Evolutionary conservation across 73 alveolate species (phyloP).

Genomic region (Halteria grandinella): DNA sequence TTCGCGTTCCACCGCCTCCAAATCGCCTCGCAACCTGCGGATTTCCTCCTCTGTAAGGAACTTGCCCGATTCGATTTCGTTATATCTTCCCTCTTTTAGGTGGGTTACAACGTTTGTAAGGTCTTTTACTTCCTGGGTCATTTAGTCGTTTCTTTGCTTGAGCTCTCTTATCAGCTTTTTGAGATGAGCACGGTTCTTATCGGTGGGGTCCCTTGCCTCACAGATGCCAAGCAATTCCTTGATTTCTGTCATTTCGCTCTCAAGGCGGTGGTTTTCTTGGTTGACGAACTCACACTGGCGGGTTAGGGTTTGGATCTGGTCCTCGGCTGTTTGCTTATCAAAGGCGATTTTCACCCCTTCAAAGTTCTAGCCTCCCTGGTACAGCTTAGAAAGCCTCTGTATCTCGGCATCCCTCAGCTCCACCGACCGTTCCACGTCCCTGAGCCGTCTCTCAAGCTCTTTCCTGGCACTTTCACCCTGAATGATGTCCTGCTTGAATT

Average conservation of each 20-base stretch:
- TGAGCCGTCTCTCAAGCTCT: not conserved
- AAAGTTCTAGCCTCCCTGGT: conserved; percentile 43
- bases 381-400: conserved; percentile 7
- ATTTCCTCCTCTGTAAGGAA: conserved; percentile 15
- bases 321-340: conserved; percentile 30
- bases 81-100: not conserved
- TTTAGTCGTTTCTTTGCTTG: conserved; percentile 44
- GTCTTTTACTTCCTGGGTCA: conserved; percentile 17
- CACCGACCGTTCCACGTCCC: conserved; percentile 5
- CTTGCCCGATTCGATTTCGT: not conserved
- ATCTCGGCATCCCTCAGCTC: conserved; percentile 51
- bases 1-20: conserved; percentile 23
- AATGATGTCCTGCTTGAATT: conserved; percentile 40
- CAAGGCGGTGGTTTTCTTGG: conserved; percentile 42
- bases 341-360: conserved; percentile 29
- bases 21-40: not conserved
- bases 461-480: not conserved
- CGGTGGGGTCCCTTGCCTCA: conserved; percentile 39
- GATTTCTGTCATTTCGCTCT: conserved; percentile 44
- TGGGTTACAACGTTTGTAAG: conserved; percentile 19
- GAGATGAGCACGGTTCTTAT: conserved; percentile 41
- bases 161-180: conserved; percentile 25
- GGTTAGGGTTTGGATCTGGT: conserved; percentile 5
- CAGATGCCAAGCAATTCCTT: conserved; percentile 47
- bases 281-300: conserved; percentile 17